Evolutionary conservation across 2,329 filamentous ascomycete species (phyloP), one percentile per base, ranked within the genome.

Genomic region (Pyrenophora teres): DNA sequence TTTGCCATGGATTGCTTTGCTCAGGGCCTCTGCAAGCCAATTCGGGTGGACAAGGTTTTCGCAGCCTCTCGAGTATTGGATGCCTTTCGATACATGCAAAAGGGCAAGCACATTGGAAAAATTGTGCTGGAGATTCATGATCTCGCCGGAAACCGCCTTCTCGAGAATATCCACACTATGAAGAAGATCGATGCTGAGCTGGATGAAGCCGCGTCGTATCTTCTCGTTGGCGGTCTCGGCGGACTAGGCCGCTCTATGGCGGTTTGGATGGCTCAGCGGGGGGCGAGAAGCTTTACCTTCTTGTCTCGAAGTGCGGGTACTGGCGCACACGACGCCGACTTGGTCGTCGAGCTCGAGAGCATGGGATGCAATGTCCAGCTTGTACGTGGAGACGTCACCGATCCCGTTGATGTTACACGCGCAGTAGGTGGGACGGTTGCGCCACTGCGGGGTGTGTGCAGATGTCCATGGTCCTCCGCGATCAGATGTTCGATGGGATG

Each of bases 211-310:
- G 21, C 21, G 18, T 39, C 63, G 3, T 67, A 64, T 33, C 19
- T 67, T 1, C 31, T 67, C 6, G 40, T 50, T 15, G 63, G 62
- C 6, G 63, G 60, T 6, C 32, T 54, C 0, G 61, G 64, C 10
- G 63, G 61, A 5, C 9, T 65, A 9, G 64, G 64, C 9, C 48
- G 57, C 16, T 49, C 51, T 13, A 50, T 64, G 6, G 46, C 60
- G 2, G 31, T 18, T 7, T 59, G 47, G 48, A 56, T 70, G 59
- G 50, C 52, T 4, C 25, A 44, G 21, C 40, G 50, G 7, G 65
- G 62, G 6, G 66, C 66, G 2, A 25, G 52, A 2, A 21, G 56
- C 15, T 18, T 68, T 4, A 43, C 58, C 15, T 60, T 55, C 37
- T 32, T 68, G 0, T 59, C 59, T 4, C 54, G 63, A 2, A 54